Base-by-base conservation (phyloP, 2,329 filamentous ascomycete genomes). In the Ophiostoma ips region DNA sequence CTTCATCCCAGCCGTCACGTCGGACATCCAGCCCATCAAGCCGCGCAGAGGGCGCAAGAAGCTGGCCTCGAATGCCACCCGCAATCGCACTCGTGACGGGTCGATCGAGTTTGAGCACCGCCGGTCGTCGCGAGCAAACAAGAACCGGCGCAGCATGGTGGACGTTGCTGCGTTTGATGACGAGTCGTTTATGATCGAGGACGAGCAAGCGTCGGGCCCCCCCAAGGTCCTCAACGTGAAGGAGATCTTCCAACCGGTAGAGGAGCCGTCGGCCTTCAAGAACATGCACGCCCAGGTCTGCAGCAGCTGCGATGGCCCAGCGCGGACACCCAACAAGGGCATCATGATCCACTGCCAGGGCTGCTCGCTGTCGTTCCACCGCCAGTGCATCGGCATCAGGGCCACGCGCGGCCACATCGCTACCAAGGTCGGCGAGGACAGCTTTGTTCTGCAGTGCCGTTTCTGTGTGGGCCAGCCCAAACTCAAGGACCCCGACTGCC, bases 391-490 rank as follows among this genome's bases (percentile, higher is more conserved):
- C 28, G 88, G 90, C 1, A 71, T 73, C 46, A 78, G 92, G 46
- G 76, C 75, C 48, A 70, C 64, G 12, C 76, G 92, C 53, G 87
- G 95, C n/a, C 92, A 96, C 62, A 68, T 92, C 34, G 87, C 87
- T 10, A 96, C 88, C 21, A 98, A 96, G 63, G 66, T 95, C 48
- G 81, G 72, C 2, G 71, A 83, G 1, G 79, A 83, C 2, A 66
- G 83, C 35, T 96, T 94, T 58, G 81, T 98, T 15, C 68, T 98
- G 36, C 92, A 98, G 62, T 98, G 92, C 66, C 83, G 81, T 56
- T 84, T 81, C 51, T 98, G 92, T 62, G 75, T 96, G 54, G 82
- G 82, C 3, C 61, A 74, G 18, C 73, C 80, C 43, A 69, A 71
- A 53, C 80, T 79, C 60, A 89, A 84, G 59, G 87, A 95, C 55